phyloP scores from a whole-genome alignment of 2,329 filamentous ascomycete species.

The Camillea tinctor region DNA sequence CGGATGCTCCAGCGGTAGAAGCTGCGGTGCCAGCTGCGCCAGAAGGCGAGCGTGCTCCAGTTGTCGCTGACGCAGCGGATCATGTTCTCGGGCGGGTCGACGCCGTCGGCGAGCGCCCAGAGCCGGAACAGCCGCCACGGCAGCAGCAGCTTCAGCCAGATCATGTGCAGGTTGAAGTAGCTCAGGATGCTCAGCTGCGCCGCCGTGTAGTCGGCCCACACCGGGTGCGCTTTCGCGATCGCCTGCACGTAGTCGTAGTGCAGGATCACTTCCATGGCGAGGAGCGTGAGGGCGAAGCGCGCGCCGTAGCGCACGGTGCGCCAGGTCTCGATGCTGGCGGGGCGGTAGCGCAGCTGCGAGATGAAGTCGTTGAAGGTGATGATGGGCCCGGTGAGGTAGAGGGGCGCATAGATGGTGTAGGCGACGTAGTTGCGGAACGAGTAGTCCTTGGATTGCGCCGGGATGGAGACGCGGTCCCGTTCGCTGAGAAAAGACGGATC shows the following conservation, averaged over 20 bases:
- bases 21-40: constrained; percentile 92
- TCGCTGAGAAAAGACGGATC: constrained; percentile 86
- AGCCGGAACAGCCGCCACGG: constrained; percentile 98
- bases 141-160: constrained; percentile 95
- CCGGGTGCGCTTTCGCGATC: constrained; percentile 76
- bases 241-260: constrained; percentile 94
- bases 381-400: constrained; percentile 91
- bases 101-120: constrained; percentile 87
- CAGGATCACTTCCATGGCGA: constrained; percentile 87
- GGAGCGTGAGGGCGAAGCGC: constrained; percentile 75
- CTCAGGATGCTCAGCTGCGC: constrained; percentile 87
- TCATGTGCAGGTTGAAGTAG: constrained; percentile 94
- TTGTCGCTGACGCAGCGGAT: constrained; percentile 94
- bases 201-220: constrained; percentile 81
- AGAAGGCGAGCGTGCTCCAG: constrained; percentile 86
- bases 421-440: constrained; percentile 84
- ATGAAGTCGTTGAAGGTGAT: constrained; percentile 98
- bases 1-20: constrained; percentile 94
- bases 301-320: constrained; percentile 80
- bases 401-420: constrained; percentile 85
- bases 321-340: constrained; percentile 65
- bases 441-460: constrained; percentile 70
- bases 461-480: constrained; percentile 76
- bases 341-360: constrained; percentile 73
- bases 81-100: constrained; percentile 98